Base-by-base conservation (phyloP, 1,139 yeast genomes). In the Yamadazyma spencermartinsiae region DNA sequence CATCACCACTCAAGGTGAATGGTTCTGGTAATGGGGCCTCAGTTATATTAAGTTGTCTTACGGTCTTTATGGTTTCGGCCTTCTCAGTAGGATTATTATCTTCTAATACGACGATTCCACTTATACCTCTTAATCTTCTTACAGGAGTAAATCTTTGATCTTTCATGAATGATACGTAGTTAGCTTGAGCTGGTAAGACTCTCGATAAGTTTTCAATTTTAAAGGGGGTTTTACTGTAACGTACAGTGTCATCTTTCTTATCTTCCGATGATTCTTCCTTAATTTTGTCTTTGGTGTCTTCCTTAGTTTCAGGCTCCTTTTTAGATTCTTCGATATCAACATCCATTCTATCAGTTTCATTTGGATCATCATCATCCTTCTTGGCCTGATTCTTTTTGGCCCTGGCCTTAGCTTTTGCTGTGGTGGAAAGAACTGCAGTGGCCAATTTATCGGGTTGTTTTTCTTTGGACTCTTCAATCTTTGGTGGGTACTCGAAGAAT, bases 1-100 rank as follows among this genome's bases (percentile, higher is more conserved):
- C 80, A 36, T 69, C 77, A n/a, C 73, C 79, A 46, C 68, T 65
- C 52, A 81, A 79, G 10, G 72, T 72, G 58, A 92, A 92, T 38
- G 97, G 94, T 50, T 84, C 83, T 24, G 98, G 98, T 36, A 89
- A 54, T 35, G 98, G 96, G 0, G 98, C 98, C 52, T 88, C 95
- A 21, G 81, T 83, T 44, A 80, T 74, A 56, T 80, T 85, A 57
- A 79, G 72, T 61, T 89, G 95, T 63, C 96, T 83, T 21, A 89
- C 84, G 1, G 98, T 90, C 63, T 83, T 86, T 58, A 92, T 86
- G 45, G 76, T 63, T 44, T 80, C 85, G 17, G 76, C 69, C 31
- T 82, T 79, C 53, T 82, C 86, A 4, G 68, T 76, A 3, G 95
- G 90, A 39, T 66, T 68, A 41, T 76, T 77, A 58, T 89, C 98